Base-by-base conservation (phyloP, 2,329 filamentous ascomycete species). In the Xylogone sp. region DNA sequence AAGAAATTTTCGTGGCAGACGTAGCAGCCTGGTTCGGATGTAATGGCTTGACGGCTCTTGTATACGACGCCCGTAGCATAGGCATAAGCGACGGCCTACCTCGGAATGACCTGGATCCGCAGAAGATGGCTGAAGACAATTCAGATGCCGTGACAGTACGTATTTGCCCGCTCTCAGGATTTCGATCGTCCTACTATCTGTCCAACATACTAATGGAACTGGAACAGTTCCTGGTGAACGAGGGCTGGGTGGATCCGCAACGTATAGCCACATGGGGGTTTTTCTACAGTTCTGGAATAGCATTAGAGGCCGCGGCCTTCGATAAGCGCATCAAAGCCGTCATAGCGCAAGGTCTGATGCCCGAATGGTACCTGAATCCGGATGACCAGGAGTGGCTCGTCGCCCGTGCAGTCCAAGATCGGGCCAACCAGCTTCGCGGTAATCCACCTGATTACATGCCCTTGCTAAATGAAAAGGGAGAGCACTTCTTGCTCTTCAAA, bases 241-340 rank as follows among this genome's bases (percentile, higher is more conserved):
- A 57, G 8, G 39, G 56, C 3, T 57, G 67, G 21, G 65, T 71
- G 5, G 61, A 69, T 51, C 21, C 57, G 0, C 50, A 57, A n/a
- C 58, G 55, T 21, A 67, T 71, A 42, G 68, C 62, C 18, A 58
- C 69, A 20, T 72, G 68, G 66, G 70, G 69, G 7, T 59, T 56
- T 43, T 64, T 62, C 16, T 67, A 68, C 56, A 62, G 60, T 48
- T 69, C 68, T 18, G 69, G 67, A 9, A 64, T 71, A 56, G 69
- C 68, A 5, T 54, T 72, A 1, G 62, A 58, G 27, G 63, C 69
- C 27, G 69, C 63, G n/a, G 70, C 70, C 7, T 57, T 65, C 1
- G 71, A 74, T 52, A 62, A 62, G 24, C 58, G 69, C 22, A 64
- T 71, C 48, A 71, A 71, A 51, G 65, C 62, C 20, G 69, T 71